phyloP scores from a whole-genome alignment of 768 basidiomycete genomes.

The Calocera cornea region DNA sequence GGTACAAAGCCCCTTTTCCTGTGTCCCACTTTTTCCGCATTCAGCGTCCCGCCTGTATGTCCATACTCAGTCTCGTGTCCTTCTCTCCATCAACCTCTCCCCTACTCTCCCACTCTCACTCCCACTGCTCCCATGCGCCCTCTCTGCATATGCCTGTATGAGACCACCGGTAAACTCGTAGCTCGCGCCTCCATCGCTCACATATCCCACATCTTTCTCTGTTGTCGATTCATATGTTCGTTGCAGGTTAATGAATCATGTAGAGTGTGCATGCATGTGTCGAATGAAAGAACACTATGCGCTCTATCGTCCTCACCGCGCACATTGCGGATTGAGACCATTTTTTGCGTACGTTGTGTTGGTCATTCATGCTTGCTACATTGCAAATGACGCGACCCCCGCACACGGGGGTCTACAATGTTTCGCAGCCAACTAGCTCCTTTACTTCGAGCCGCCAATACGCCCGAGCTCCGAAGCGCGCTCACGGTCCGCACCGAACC shows the following conservation, averaged over 20 bases:
- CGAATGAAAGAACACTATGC: background rate
- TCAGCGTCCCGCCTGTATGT: background rate
- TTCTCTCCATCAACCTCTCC: too few relatives aligned
- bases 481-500: conserved; percentile 23
- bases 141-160: background rate
- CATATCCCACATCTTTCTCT: background rate
- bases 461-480: conserved; percentile 11
- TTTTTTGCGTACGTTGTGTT: too few relatives aligned
- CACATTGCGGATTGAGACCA: too few relatives aligned
- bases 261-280: background rate
- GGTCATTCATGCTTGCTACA: too few relatives aligned
- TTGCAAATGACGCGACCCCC: too few relatives aligned
- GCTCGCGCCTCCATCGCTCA: too few relatives aligned
- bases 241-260: background rate
- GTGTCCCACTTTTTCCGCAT: background rate
- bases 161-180: too few relatives aligned
- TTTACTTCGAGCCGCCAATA: conserved; percentile 6
- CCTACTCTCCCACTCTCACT: background rate
- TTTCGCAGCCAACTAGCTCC: background rate
- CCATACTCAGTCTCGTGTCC: background rate
- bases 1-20: background rate
- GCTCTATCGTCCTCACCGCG: background rate
- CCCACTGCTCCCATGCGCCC: background rate
- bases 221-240: background rate
- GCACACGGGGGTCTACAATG: too few relatives aligned